Conservation (phyloP, 148 eudicot genomes). For the Camellia sinensis region DNA sequence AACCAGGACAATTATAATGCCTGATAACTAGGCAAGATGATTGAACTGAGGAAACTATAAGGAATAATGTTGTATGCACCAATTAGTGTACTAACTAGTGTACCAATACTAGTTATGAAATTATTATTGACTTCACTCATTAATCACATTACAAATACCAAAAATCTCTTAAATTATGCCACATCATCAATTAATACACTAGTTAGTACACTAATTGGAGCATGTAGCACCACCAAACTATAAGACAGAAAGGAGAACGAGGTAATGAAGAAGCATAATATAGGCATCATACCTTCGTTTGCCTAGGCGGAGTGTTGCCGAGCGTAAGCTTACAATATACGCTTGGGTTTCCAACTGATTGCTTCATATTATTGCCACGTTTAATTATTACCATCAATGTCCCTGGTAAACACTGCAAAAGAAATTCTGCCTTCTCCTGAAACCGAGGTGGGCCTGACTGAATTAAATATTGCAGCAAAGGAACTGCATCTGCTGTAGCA, state of each 20-base stretch:
- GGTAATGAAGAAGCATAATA: neutral
- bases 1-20: too few relatives aligned
- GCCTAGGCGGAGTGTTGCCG: constrained; percentile 70
- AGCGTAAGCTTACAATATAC: constrained; percentile 89
- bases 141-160: too few relatives aligned
- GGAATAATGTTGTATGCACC: too few relatives aligned
- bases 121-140: too few relatives aligned
- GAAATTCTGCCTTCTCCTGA: constrained; percentile 88
- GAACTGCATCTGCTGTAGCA: constrained; percentile 95
- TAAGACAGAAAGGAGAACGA: neutral
- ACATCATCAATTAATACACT: too few relatives aligned
- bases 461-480: constrained; percentile 81
- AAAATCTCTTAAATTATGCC: too few relatives aligned
- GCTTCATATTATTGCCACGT: constrained; percentile 91
- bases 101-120: too few relatives aligned
- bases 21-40: too few relatives aligned
- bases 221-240: too few relatives aligned
- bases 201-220: too few relatives aligned
- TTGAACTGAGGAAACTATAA: neutral
- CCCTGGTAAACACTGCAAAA: constrained; percentile 92
- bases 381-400: constrained; percentile 79
- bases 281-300: constrained; percentile 59
- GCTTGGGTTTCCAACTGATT: constrained; percentile 91
- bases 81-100: too few relatives aligned
- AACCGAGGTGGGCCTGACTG: constrained; percentile 97